phyloP scores from a whole-genome alignment of 108 stramenopile genomes.

The Pseudonitzschia multiseries region DNA sequence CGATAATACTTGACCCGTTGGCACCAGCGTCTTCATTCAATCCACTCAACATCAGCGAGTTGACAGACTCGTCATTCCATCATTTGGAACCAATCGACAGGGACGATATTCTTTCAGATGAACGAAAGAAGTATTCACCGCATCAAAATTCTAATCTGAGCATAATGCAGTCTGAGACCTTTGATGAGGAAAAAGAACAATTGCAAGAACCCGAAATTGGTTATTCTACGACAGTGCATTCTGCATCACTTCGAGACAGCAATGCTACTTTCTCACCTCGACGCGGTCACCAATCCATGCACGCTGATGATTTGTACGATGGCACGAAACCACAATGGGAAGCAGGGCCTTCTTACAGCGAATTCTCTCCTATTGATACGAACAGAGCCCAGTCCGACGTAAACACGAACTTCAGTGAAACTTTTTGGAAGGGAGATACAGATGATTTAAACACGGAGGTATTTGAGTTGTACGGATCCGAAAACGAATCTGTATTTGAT shows the following conservation, averaged over 20 bases:
- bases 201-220: constrained; percentile 3
- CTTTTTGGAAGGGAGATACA: constrained; percentile 6
- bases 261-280: not conserved
- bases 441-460: not conserved
- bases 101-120: not conserved
- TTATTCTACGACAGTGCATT: not conserved
- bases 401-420: constrained; percentile 4
- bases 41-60: not conserved
- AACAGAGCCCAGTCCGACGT: not conserved
- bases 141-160: not conserved
- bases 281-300: not conserved
- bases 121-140: not conserved
- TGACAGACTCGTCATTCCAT: not conserved
- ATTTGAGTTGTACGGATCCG: constrained; percentile 6
- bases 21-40: not conserved
- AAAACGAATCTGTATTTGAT: constrained; percentile 1
- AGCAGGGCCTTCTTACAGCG: not conserved
- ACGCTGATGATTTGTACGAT: not conserved
- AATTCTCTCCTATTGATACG: not conserved
- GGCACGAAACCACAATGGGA: not conserved
- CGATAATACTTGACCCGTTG: not conserved
- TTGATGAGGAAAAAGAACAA: not conserved
- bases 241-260: not conserved
- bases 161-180: not conserved
- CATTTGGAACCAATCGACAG: not conserved